These are phyloP conservation scores for Trichophyton benhamiae DNA, from an alignment of 2,329 filamentous ascomycete species.

Conservation along the genomic window DNA sequence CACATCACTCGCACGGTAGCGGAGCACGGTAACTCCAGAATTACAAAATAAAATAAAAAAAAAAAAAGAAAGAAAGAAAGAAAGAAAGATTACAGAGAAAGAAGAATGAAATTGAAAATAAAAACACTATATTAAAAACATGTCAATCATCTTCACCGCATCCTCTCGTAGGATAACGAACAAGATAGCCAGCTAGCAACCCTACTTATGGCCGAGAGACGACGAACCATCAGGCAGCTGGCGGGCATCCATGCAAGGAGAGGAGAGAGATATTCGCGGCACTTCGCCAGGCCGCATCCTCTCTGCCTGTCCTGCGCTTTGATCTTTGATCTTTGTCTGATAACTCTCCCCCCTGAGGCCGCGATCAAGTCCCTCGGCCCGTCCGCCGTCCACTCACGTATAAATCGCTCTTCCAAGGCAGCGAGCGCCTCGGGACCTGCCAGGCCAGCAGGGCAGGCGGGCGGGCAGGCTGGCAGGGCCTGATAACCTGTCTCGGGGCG, in stretches of 20 bases:
- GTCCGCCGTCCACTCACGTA: not conserved
- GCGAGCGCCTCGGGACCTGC: no score
- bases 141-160: not conserved
- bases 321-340: not conserved
- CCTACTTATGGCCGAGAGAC: no score
- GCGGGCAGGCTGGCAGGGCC: not conserved
- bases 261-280: no score
- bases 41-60: not conserved
- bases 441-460: no score
- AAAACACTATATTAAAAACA: not conserved
- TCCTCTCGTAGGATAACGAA: not conserved
- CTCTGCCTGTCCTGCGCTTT: not conserved
- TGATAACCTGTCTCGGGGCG: not conserved
- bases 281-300: not conserved
- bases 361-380: not conserved
- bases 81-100: not conserved
- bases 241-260: not conserved
- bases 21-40: not conserved
- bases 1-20: not conserved
- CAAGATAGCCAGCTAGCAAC: not conserved
- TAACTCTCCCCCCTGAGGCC: not conserved
- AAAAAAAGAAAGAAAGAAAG: not conserved
- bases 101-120: not conserved
- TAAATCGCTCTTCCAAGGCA: not conserved
- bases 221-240: no score